phyloP scores from a whole-genome alignment of 1,284 basidiomycete species.

The Thecaphora thlaspeos region DNA sequence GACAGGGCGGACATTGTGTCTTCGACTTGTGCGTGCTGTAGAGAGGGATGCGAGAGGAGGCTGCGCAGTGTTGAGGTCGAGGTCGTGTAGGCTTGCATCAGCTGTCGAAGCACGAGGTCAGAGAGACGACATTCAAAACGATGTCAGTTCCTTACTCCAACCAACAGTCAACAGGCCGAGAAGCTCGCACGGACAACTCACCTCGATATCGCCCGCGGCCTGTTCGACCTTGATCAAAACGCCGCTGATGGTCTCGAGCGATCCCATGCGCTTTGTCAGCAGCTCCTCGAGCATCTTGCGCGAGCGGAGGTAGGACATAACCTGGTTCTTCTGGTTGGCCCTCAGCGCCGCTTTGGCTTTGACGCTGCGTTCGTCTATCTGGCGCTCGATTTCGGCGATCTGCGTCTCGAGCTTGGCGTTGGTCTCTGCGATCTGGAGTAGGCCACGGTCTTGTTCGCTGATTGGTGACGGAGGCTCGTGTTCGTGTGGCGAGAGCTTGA shows the following conservation, averaged over 20 bases:
- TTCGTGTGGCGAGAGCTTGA: conserved; percentile 26
- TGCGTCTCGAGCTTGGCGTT: conserved; percentile 69
- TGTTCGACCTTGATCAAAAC: conserved; percentile 81
- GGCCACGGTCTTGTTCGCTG: conserved; percentile 70
- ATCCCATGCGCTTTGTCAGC: conserved; percentile 70
- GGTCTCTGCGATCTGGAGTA: conserved; percentile 72
- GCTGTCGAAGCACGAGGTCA: conserved; percentile 63
- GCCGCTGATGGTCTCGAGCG: conserved; percentile 71
- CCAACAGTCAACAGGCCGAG: no score
- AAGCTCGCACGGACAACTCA: conserved; percentile 55
- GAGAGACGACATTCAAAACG: no score
- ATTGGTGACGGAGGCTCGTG: conserved; percentile 55
- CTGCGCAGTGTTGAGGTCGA: conserved; percentile 73
- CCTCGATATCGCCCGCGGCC: conserved; percentile 82
- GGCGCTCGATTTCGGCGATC: conserved; percentile 67
- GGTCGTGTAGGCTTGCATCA: conserved; percentile 79
- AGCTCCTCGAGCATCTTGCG: conserved; percentile 78
- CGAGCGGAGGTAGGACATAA: conserved; percentile 73
- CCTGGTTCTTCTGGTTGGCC: conserved; percentile 70
- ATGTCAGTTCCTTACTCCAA: no score
- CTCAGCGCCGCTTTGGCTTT: conserved; percentile 69
- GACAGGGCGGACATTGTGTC: conserved; percentile 81
- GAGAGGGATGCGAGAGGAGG: conserved; percentile 74
- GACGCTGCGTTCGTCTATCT: conserved; percentile 67
- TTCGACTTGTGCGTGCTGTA: conserved; percentile 75